Base-by-base conservation (phyloP, 2,329 filamentous ascomycete genomes). In the Penicillium sclerotigenum region DNA sequence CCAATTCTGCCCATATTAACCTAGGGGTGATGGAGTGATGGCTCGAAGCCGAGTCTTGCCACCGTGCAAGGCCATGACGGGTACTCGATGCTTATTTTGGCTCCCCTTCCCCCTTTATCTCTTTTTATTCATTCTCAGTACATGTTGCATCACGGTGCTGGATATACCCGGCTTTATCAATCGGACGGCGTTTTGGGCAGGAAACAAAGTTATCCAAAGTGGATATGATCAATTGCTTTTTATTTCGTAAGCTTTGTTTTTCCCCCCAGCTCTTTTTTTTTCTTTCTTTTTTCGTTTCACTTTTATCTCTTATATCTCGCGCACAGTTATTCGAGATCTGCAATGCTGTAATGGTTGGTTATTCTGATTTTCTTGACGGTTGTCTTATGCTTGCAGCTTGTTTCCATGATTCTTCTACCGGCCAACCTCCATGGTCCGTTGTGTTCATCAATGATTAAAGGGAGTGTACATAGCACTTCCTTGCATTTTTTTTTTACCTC, bases 81-180 rank as follows among this genome's bases (percentile, higher is more conserved):
- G 59, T 26, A 50, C 49, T 45, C 26, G 26, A 57, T 46, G 37
- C 40, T 56, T 38, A 14, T 52, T 47, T 41, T 52, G 40, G 13
- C 31, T 37, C 13, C 28, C 7, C 38, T 26, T 42, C 34, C 34
- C 53, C 38, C 11, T 22, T 45, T 42, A 47, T 61, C 57, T 52
- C 47, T 52, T 60, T 63, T 61, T 68, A 64, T 69, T 59, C 58
- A 59, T 61, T 64, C 60, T 67, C 61, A 61, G 65, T 72, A 73
- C 70, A 73, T 74, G 72, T 75, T 77, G 75, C 75, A 77, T 77
- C 67, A 72, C 68, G 75, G 75, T 76, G 74, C 74, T 75, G 75
- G 75, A 77, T 77, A 77, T 77, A 77, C 75, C 74, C 74, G 74
- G 73, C 73, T 77, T 73, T 65, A 70, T 71, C 66, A 67, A 67